These are phyloP conservation scores for Solanum ahanhuiri DNA, from an alignment of 257 asterid genomes.

Conservation along the genomic window DNA sequence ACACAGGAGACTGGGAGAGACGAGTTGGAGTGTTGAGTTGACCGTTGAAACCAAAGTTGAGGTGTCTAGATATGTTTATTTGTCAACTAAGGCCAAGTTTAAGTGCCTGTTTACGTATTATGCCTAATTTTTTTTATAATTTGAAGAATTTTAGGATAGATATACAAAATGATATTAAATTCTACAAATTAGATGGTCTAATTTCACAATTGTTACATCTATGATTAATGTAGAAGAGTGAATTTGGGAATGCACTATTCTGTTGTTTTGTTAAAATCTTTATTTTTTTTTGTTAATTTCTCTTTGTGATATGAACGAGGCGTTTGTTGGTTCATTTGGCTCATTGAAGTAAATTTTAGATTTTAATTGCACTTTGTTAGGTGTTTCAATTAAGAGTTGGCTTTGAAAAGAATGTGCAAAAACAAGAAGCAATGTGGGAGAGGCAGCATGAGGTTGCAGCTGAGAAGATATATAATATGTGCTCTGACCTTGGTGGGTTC, in stretches of 20 bases:
- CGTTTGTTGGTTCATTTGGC: neutral
- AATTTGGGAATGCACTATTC: neutral
- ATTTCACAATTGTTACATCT: neutral
- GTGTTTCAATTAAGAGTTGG: constrained; percentile 74
- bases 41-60: neutral
- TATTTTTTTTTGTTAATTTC: neutral
- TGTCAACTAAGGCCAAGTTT: neutral
- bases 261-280: neutral
- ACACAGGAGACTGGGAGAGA: neutral
- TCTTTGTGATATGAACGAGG: neutral
- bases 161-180: neutral
- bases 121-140: neutral
- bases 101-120: neutral
- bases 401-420: constrained; percentile 62
- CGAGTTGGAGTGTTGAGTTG: neutral
- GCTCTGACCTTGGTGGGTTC: constrained; percentile 92
- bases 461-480: constrained; percentile 81
- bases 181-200: neutral
- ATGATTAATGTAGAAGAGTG: neutral
- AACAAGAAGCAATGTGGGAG: constrained; percentile 96
- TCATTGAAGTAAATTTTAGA: neutral
- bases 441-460: constrained; percentile 90
- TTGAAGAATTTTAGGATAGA: neutral
- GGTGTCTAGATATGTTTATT: neutral
- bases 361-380: constrained; percentile 16